Conservation (phyloP, 208 protist genomes). For the Herpetomonas tarakana region DNA sequence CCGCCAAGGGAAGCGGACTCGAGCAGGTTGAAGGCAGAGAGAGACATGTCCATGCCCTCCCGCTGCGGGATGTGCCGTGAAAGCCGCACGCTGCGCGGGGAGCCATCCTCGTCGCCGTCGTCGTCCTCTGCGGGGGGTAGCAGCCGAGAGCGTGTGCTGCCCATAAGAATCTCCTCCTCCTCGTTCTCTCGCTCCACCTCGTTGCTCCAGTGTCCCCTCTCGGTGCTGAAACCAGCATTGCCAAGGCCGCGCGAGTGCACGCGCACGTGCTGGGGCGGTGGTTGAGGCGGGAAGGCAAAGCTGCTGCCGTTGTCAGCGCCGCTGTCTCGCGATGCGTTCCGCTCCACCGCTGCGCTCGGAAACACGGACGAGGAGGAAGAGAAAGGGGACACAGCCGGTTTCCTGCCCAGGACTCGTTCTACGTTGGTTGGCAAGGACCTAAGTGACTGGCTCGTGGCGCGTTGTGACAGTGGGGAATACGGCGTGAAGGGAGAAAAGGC, state of each 20-base stretch:
- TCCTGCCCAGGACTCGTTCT: neutral
- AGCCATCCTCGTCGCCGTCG: slow-evolving; percentile 33
- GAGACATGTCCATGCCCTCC: slow-evolving; percentile 73
- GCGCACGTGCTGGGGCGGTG: neutral
- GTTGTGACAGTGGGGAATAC: neutral
- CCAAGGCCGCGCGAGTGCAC: neutral
- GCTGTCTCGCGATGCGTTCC: neutral
- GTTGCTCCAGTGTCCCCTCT: neutral
- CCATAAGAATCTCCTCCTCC: neutral
- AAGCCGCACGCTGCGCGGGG: slow-evolving; percentile 47
- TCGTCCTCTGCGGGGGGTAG: neutral
- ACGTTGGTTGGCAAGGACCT: neutral
- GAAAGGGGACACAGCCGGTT: neutral
- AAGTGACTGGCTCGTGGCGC: slow-evolving; percentile 5
- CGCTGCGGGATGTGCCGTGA: slow-evolving; percentile 85
- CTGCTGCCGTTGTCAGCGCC: neutral
- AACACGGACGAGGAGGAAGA: neutral
- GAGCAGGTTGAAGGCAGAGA: slow-evolving; percentile 73
- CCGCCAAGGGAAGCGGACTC: neutral
- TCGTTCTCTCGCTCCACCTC: neutral
- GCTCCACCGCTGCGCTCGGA: slow-evolving; percentile 1
- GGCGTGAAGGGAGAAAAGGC: slow-evolving; percentile 3
- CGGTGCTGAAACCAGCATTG: neutral
- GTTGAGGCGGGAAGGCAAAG: neutral
- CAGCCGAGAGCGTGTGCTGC: neutral